Evolutionary conservation across 2,329 filamentous ascomycete genomes (phyloP).

Genomic region (Macrophomina pseudophaseolina): DNA sequence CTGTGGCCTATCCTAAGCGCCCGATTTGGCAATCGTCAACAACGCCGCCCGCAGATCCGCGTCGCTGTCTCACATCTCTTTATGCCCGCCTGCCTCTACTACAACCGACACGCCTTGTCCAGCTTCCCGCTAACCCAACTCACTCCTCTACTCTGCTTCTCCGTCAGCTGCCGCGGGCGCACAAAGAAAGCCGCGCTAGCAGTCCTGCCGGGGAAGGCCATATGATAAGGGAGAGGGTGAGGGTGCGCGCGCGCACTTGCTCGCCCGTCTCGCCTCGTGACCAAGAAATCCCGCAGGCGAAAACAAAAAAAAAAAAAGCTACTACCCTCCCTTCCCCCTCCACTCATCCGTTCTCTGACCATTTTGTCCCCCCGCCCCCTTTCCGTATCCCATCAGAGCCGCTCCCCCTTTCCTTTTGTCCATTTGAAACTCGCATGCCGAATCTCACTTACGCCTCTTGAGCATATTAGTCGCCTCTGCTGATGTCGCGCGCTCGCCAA

Average conservation of each 20-base stretch:
- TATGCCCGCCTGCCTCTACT: background rate
- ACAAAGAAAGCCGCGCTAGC: conserved; percentile 8
- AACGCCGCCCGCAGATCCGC: conserved; percentile 8
- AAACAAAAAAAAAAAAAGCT: background rate
- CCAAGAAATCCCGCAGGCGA: conserved; percentile 20
- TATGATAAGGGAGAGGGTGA: conserved; percentile 11
- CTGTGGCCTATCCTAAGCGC: conserved; percentile 12
- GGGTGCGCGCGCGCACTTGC: background rate
- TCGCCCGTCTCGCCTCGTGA: conserved; percentile 13
- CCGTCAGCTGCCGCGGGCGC: conserved; percentile 7
- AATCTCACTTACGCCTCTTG: background rate
- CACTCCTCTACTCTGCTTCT: background rate
- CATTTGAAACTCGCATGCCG: background rate
- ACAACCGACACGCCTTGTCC: background rate
- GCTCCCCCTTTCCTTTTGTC: background rate
- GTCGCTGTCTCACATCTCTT: conserved; percentile 9
- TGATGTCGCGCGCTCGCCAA: background rate
- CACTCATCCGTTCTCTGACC: background rate
- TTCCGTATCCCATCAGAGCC: background rate
- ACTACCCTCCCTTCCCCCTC: conserved; percentile 5
- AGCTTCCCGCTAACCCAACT: background rate
- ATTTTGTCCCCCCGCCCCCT: background rate
- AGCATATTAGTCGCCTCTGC: background rate
- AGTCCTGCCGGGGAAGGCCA: conserved; percentile 1
- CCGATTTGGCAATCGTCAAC: conserved; percentile 22